Conservation (phyloP, 345 rosid species). For the Pistacia integerrima region DNA sequence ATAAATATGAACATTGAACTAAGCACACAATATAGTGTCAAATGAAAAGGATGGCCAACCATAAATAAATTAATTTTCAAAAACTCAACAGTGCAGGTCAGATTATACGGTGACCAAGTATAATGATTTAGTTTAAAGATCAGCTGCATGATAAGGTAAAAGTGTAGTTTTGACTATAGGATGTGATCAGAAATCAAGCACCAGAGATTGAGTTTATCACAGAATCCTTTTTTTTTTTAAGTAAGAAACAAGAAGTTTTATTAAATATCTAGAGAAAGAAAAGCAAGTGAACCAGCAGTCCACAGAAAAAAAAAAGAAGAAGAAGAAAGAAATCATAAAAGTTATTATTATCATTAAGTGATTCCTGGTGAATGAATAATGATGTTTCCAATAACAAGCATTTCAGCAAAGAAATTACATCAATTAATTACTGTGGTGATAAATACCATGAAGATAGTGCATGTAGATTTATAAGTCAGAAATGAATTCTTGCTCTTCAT, state of each 20-base stretch:
- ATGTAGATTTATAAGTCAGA: neutral
- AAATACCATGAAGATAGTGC: neutral
- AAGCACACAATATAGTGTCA: neutral
- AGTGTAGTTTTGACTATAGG: too few relatives aligned
- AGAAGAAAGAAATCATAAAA: too few relatives aligned
- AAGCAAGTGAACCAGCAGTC: neutral
- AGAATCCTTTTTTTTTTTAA: too few relatives aligned
- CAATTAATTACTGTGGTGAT: neutral
- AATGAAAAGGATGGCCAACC: too few relatives aligned
- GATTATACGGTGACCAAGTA: too few relatives aligned
- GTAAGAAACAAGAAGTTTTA: too few relatives aligned
- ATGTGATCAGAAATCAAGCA: too few relatives aligned
- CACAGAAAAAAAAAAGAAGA: too few relatives aligned
- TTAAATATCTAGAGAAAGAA: neutral
- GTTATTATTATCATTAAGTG: too few relatives aligned
- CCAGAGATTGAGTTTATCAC: too few relatives aligned
- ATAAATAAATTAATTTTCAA: too few relatives aligned
- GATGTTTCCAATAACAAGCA: neutral
- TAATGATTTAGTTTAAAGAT: neutral
- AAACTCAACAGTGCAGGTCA: too few relatives aligned
- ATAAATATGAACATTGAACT: neutral
- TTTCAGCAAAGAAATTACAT: neutral
- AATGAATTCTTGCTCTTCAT: neutral
- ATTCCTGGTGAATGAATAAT: neutral
- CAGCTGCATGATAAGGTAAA: neutral